phyloP scores from a whole-genome alignment of 2,329 filamentous ascomycete genomes.

The Venturia effusa region DNA sequence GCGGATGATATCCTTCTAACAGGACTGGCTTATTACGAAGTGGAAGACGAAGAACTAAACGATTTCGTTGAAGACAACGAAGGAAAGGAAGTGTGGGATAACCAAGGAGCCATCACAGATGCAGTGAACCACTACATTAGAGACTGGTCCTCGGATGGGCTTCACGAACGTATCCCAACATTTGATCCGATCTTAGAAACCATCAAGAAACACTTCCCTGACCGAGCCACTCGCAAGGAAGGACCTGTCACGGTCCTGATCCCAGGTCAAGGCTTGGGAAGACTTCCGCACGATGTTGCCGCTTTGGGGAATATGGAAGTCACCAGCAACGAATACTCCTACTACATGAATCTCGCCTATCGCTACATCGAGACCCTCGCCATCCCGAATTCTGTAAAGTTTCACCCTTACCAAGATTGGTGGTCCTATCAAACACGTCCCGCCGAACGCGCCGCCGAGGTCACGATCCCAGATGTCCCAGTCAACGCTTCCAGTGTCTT shows the following conservation, averaged over 20 bases:
- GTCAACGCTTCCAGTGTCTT: slow-evolving; percentile 1
- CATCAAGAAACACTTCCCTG: slow-evolving; percentile 7
- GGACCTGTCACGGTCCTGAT: slow-evolving; percentile 6
- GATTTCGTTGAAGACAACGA: background rate
- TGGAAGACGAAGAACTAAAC: slow-evolving; percentile 2
- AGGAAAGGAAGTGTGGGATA: slow-evolving; percentile 2
- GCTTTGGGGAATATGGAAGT: slow-evolving; percentile 5
- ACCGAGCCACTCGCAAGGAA: slow-evolving; percentile 4
- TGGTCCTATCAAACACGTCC: slow-evolving; percentile 9
- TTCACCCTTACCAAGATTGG: slow-evolving; percentile 9
- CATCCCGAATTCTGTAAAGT: background rate
- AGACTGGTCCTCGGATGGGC: slow-evolving; percentile 10
- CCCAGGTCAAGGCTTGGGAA: slow-evolving; percentile 8
- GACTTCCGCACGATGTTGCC: slow-evolving; percentile 10
- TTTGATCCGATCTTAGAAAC: slow-evolving; percentile 7
- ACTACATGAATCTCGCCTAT: slow-evolving; percentile 11
- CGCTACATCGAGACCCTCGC: slow-evolving; percentile 7
- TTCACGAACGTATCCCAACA: slow-evolving; percentile 10
- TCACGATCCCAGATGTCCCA: slow-evolving; percentile 4
- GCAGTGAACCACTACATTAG: slow-evolving; percentile 11
- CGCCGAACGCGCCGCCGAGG: background rate
- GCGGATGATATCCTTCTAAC: background rate
- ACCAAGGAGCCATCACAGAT: slow-evolving; percentile 7
- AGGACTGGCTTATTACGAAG: slow-evolving; percentile 3
- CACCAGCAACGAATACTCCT: slow-evolving; percentile 9